These are phyloP conservation scores for Saitozyma podzolica DNA, from an alignment of 768 basidiomycete genomes.

Conservation along the genomic window DNA sequence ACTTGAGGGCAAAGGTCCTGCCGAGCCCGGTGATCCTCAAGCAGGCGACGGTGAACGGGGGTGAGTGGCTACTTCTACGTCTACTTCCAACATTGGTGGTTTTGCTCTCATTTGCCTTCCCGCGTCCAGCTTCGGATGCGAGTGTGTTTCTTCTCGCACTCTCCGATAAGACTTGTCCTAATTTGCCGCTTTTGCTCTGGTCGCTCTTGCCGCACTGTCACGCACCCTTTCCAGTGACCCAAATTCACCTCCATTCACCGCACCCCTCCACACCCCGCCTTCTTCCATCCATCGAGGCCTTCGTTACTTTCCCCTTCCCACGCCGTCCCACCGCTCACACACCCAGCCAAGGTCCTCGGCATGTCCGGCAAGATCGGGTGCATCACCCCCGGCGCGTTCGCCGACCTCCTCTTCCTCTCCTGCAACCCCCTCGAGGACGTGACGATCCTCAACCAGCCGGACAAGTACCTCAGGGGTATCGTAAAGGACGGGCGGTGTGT, in stretches of 20 bases:
- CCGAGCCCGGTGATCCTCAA: slow-evolving; percentile 51
- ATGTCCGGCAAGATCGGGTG: slow-evolving; percentile 52
- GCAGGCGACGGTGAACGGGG: slow-evolving; percentile 56
- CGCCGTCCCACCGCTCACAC: background rate
- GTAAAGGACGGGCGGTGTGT: slow-evolving; percentile 27
- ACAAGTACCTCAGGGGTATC: slow-evolving; percentile 52
- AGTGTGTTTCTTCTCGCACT: background rate
- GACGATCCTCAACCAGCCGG: slow-evolving; percentile 55
- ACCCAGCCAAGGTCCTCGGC: slow-evolving; percentile 52
- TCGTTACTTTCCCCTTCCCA: no score
- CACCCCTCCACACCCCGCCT: no score
- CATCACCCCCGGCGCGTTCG: slow-evolving; percentile 53
- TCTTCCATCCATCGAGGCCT: background rate
- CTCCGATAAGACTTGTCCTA: background rate
- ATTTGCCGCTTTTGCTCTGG: no score
- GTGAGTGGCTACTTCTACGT: slow-evolving; percentile 7
- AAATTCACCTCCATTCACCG: no score
- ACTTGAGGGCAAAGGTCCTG: slow-evolving; percentile 50
- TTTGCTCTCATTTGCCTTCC: no score
- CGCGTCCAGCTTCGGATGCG: no score
- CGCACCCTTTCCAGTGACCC: no score
- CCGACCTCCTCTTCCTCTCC: slow-evolving; percentile 55
- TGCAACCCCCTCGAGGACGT: slow-evolving; percentile 56
- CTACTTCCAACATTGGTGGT: background rate
- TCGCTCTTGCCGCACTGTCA: no score